phyloP scores from a whole-genome alignment of 176 grass and related monocot species.

The Themeda triandra region DNA sequence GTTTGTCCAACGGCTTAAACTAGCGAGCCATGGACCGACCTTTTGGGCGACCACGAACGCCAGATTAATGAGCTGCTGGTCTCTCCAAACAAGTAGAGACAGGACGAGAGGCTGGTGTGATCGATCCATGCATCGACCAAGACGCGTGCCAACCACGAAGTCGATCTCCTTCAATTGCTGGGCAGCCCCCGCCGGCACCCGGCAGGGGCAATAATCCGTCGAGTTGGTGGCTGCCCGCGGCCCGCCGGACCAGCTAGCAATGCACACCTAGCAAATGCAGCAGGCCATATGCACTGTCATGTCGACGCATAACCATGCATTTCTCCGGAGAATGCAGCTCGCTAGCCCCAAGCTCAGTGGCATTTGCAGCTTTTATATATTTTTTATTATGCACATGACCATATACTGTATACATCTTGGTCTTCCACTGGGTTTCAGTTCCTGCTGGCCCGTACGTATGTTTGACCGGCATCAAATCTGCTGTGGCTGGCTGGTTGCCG shows the following conservation, averaged over 20 bases:
- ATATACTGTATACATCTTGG: too few relatives aligned
- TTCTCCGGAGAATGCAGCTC: too few relatives aligned
- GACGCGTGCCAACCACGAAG: conserved; percentile 10
- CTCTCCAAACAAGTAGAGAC: neutral
- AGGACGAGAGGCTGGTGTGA: neutral
- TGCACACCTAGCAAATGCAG: neutral
- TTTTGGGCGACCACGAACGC: neutral
- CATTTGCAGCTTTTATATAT: neutral
- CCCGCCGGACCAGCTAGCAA: conserved; percentile 5
- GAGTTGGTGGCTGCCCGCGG: neutral
- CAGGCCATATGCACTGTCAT: neutral
- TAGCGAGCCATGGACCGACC: neutral
- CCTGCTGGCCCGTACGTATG: neutral
- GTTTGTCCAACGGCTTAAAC: neutral
- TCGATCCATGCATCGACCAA: neutral
- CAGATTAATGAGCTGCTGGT: neutral
- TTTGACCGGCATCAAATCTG: conserved; percentile 27
- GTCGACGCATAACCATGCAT: neutral
- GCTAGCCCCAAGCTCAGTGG: neutral
- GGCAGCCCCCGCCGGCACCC: too few relatives aligned
- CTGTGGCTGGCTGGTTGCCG: neutral
- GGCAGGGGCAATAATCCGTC: too few relatives aligned
- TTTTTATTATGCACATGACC: too few relatives aligned
- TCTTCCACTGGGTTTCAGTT: neutral
- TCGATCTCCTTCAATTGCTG: too few relatives aligned